A percentile compares a stretch with the other conserved stretches of the same genome.
Conservation (phyloP, 495 filamentous ascomycete genomes). For the Trichoderma gamsii region DNA sequence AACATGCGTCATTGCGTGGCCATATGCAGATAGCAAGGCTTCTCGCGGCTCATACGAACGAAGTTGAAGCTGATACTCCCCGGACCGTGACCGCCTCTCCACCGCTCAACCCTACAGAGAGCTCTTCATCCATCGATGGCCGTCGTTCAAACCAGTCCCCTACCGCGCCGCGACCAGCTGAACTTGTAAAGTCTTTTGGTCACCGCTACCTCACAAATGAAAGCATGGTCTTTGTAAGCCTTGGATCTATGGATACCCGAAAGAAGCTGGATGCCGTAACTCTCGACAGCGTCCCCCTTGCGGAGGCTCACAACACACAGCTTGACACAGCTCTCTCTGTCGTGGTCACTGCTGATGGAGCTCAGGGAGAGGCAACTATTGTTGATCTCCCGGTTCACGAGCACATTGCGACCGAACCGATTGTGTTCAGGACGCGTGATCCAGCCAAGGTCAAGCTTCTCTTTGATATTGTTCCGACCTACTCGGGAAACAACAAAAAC, state of each 20-base stretch:
- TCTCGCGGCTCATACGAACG: conserved; percentile 38
- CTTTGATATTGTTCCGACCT: conserved; percentile 97
- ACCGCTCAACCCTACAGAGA: conserved; percentile 27
- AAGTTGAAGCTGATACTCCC: conserved; percentile 23
- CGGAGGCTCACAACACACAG: conserved; percentile 82
- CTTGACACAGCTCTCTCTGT: conserved; percentile 90
- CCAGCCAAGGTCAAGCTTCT: conserved; percentile 75
- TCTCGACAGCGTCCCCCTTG: conserved; percentile 81
- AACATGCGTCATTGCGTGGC: conserved; percentile 85
- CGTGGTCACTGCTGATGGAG: conserved; percentile 84
- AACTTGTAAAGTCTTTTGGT: conserved; percentile 89
- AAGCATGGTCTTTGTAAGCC: conserved; percentile 81
- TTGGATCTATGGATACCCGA: conserved; percentile 89
- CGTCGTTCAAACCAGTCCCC: conserved; percentile 37
- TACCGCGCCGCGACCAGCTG: conserved; percentile 38
- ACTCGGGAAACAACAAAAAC: conserved; percentile 79
- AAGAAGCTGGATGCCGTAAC: conserved; percentile 75
- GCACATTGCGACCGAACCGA: conserved; percentile 86
- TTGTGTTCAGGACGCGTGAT: conserved; percentile 77
- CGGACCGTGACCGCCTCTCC: conserved; percentile 20
- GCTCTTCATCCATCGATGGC: conserved; percentile 45
- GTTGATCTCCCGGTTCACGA: conserved; percentile 92
- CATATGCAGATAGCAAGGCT: conserved; percentile 71
- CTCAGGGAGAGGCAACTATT: conserved; percentile 75
- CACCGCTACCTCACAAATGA: conserved; percentile 89